Evolutionary conservation across 2,329 filamentous ascomycete genomes (phyloP).

Genomic region (Claviceps sp.): DNA sequence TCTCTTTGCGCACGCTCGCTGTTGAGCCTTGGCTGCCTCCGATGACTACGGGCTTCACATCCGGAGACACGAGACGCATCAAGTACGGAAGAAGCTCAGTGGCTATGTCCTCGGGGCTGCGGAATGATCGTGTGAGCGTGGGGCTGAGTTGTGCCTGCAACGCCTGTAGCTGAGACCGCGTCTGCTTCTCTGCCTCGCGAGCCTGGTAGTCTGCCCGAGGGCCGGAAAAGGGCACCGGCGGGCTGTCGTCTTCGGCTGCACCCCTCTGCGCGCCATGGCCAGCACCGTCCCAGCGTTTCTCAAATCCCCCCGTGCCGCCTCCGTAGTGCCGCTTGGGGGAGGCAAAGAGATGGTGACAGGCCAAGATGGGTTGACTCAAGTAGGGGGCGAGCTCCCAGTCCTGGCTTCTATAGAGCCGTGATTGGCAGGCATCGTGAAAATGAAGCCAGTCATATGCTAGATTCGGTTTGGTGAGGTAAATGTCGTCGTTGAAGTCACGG

Average conservation of each 20-base stretch:
- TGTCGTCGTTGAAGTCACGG: slow-evolving; percentile 87
- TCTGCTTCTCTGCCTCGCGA: slow-evolving; percentile 67
- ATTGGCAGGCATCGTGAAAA: slow-evolving; percentile 78
- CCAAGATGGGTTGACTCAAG: slow-evolving; percentile 72
- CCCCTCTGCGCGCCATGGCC: slow-evolving; percentile 21
- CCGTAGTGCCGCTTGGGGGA: slow-evolving; percentile 43
- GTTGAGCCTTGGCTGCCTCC: slow-evolving; percentile 51
- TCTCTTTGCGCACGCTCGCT: slow-evolving; percentile 78
- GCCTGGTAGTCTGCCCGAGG: slow-evolving; percentile 72
- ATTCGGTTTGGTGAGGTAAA: slow-evolving; percentile 75
- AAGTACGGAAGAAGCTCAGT: slow-evolving; percentile 78
- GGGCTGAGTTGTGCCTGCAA: slow-evolving; percentile 62
- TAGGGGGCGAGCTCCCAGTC: slow-evolving; percentile 90
- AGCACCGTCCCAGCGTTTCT: slow-evolving; percentile 27
- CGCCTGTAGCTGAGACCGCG: slow-evolving; percentile 57
- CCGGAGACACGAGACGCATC: slow-evolving; percentile 70
- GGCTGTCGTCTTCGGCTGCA: slow-evolving; percentile 26
- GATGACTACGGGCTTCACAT: slow-evolving; percentile 82
- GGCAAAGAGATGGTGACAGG: slow-evolving; percentile 85
- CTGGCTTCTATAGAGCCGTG: slow-evolving; percentile 66
- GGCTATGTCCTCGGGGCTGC: slow-evolving; percentile 63
- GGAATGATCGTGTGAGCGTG: slow-evolving; percentile 62
- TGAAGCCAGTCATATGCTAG: slow-evolving; percentile 87
- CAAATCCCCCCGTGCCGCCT: slow-evolving; percentile 25
- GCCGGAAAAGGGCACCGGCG: slow-evolving; percentile 63